Evolutionary conservation across 2,329 filamentous ascomycete genomes (phyloP).

Genomic region (Lasiodiplodia sp.): DNA sequence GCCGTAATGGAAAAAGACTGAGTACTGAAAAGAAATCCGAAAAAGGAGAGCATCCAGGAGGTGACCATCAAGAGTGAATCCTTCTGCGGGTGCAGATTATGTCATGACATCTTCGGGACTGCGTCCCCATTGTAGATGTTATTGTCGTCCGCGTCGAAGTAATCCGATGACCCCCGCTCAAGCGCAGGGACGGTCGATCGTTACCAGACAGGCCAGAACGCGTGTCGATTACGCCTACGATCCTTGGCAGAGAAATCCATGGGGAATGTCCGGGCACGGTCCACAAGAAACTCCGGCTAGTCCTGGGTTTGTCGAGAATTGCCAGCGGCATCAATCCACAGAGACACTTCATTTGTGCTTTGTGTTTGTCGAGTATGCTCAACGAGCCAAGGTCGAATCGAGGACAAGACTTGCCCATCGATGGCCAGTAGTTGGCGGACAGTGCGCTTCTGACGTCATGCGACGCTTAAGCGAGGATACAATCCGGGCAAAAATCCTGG

Average conservation of each 20-base stretch:
- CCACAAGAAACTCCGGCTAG: conserved; percentile 7
- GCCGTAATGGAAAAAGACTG: conserved; percentile 10
- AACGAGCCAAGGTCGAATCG: conserved; percentile 12
- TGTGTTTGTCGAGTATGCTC: conserved; percentile 10
- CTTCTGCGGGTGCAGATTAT: conserved; percentile 27
- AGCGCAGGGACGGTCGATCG: conserved; percentile 25
- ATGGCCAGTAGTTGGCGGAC: conserved; percentile 9
- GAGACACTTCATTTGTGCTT: conserved; percentile 1
- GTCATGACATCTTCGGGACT: conserved; percentile 22
- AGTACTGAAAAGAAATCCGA: conserved; percentile 24
- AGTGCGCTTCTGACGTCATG: conserved; percentile 25
- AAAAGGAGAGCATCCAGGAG: neutral
- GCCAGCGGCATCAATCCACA: conserved; percentile 7
- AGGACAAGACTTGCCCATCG: neutral
- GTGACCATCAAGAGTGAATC: neutral
- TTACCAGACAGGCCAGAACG: conserved; percentile 25
- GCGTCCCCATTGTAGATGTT: conserved; percentile 17
- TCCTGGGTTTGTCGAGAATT: conserved; percentile 1
- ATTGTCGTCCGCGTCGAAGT: conserved; percentile 30
- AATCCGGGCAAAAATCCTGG: conserved; percentile 24
- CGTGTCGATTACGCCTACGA: conserved; percentile 29
- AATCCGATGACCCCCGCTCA: conserved; percentile 27
- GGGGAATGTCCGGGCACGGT: conserved; percentile 9
- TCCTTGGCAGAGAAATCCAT: conserved; percentile 21
- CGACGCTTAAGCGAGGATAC: conserved; percentile 28